These are phyloP conservation scores for Spinacia oleracea DNA, from an alignment of 179 eudicot species.

Conservation along the genomic window DNA sequence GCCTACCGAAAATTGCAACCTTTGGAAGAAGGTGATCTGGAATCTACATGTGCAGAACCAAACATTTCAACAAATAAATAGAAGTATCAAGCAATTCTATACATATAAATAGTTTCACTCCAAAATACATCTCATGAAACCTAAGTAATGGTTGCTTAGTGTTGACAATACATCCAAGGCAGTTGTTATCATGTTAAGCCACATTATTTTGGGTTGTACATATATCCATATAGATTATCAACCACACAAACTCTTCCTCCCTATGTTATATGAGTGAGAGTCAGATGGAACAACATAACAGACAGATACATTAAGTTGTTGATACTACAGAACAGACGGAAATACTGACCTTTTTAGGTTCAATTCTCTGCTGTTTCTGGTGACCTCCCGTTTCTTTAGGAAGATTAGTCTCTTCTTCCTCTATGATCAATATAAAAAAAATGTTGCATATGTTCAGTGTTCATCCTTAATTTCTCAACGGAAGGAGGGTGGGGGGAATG, in stretches of 20 bases:
- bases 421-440: conserved; percentile 30
- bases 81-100: conserved; percentile 1
- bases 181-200: not conserved
- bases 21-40: conserved; percentile 88
- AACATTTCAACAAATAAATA: conserved; percentile 10
- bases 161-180: not conserved
- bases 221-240: not conserved
- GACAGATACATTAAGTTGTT: not conserved
- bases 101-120: not conserved
- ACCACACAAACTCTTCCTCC: too few species aligned
- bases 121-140: not conserved
- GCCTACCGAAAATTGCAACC: conserved; percentile 94
- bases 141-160: not conserved
- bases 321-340: not conserved
- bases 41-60: conserved; percentile 45
- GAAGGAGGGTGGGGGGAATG: not conserved
- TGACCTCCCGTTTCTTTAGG: conserved; percentile 50
- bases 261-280: not conserved
- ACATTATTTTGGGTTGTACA: too few species aligned
- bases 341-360: conserved; percentile 50
- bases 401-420: conserved; percentile 45
- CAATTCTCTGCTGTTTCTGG: conserved; percentile 35
- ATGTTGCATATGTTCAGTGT: not conserved
- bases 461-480: not conserved
- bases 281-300: not conserved